These are phyloP conservation scores for Wickerhamomyces chambardii DNA, from an alignment of 805 yeast species.

Conservation along the genomic window DNA sequence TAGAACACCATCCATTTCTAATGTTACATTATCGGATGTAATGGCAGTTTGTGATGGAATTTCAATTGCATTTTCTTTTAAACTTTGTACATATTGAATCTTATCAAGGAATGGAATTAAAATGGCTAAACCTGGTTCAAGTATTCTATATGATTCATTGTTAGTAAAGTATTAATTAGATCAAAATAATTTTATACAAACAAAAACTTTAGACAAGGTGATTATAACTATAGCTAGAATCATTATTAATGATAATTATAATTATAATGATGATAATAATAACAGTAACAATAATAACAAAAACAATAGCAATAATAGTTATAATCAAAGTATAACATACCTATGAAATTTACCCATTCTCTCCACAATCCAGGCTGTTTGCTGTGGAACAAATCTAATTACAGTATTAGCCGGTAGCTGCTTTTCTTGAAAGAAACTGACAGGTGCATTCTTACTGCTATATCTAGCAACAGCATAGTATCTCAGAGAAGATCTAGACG, in stretches of 20 bases:
- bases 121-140: slow-evolving; percentile 73
- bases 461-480: too few species aligned
- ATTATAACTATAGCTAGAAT: too few species aligned
- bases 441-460: slow-evolving; percentile 10
- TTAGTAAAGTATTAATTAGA: too few species aligned
- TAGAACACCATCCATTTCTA: slow-evolving; percentile 79
- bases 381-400: slow-evolving; percentile 78
- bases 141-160: too few species aligned
- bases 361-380: slow-evolving; percentile 86
- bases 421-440: slow-evolving; percentile 44
- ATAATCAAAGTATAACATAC: neutral
- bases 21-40: slow-evolving; percentile 77
- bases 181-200: too few species aligned
- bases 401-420: slow-evolving; percentile 69
- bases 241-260: too few species aligned
- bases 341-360: slow-evolving; percentile 78
- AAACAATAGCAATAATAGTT: too few species aligned
- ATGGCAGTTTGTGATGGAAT: slow-evolving; percentile 80
- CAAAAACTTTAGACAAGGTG: too few species aligned
- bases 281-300: too few species aligned
- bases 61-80: slow-evolving; percentile 80
- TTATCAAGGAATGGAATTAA: slow-evolving; percentile 66
- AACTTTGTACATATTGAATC: slow-evolving; percentile 72
- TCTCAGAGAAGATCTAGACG: too few species aligned
- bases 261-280: too few species aligned